Percentiles rank a stretch among this genome's conserved stretches.
Conservation (phyloP, 2,329 filamentous ascomycete species). For the Emericellopsis atlantica region DNA sequence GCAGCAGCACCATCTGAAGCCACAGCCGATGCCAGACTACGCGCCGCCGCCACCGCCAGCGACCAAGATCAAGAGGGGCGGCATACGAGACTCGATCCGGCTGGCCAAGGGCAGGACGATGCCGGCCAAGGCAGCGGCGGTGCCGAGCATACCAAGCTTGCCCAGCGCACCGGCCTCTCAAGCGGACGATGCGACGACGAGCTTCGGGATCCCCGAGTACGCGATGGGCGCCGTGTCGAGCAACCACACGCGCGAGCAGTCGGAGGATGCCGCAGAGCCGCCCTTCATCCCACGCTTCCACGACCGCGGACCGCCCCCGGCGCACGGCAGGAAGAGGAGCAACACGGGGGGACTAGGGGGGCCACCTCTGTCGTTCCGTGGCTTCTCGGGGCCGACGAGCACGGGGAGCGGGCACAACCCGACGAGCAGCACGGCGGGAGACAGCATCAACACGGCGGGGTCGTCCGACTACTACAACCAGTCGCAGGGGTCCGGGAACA, state of each 20-base stretch:
- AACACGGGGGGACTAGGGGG: constrained; percentile 70
- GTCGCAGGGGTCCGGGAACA: constrained; percentile 39
- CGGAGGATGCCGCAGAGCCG: constrained; percentile 53
- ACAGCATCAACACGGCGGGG: constrained; percentile 43
- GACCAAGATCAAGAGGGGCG: constrained; percentile 33
- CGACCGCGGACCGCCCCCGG: constrained; percentile 25
- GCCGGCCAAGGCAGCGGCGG: constrained; percentile 20
- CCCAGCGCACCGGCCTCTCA: constrained; percentile 22
- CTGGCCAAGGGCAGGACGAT: constrained; percentile 62
- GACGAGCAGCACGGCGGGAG: constrained; percentile 43
- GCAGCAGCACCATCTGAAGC: constrained; percentile 26
- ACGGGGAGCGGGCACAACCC: constrained; percentile 28
- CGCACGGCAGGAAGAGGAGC: constrained; percentile 75
- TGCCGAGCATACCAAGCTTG: constrained; percentile 8
- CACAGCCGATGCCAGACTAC: constrained; percentile 34
- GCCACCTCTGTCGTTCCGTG: constrained; percentile 62
- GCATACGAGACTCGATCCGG: constrained; percentile 79
- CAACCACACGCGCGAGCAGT: constrained; percentile 32
- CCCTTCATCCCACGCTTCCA: constrained; percentile 60
- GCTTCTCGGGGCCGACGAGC: constrained; percentile 51
- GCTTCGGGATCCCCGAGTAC: constrained; percentile 24
- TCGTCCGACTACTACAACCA: constrained; percentile 48
- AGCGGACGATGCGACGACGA: constrained; percentile 17
- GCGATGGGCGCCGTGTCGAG: constrained; percentile 19
- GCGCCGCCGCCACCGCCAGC: constrained; percentile 32